Conservation (phyloP, 352 stramenopile genomes). For the Phytophthora fragariaefolia region DNA sequence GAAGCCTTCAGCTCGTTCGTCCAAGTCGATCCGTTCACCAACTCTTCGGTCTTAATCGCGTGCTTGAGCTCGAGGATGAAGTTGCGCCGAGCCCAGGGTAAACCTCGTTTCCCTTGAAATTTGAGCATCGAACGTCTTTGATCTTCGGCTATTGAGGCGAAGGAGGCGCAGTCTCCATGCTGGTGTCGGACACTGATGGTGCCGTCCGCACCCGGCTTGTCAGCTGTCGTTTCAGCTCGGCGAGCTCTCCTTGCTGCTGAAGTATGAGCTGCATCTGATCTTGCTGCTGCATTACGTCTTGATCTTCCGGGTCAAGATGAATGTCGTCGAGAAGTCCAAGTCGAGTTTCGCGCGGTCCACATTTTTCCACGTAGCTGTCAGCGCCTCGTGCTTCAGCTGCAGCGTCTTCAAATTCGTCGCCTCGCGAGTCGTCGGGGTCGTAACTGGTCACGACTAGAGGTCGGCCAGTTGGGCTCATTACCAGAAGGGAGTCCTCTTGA, state of each 20-base stretch:
- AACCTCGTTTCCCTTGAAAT: constrained; percentile 13
- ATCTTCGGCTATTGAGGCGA: constrained; percentile 4
- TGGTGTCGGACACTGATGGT: constrained; percentile 8
- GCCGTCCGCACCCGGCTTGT: neutral
- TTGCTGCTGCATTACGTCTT: constrained; percentile 2
- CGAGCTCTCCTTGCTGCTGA: constrained; percentile 2
- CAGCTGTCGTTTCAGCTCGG: neutral
- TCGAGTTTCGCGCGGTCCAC: too few species aligned
- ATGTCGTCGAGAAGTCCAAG: neutral
- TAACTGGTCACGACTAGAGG: neutral
- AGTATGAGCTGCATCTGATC: constrained; percentile 2
- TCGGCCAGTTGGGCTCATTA: neutral
- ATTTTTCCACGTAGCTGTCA: neutral
- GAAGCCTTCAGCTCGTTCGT: constrained; percentile 6
- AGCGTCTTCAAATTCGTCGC: neutral
- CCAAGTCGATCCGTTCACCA: constrained; percentile 1
- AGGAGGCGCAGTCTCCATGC: neutral
- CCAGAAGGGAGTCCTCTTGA: neutral
- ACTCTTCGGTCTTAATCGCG: neutral
- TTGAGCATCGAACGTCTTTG: constrained; percentile 4
- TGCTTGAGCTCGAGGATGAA: neutral
- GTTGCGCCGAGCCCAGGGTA: constrained; percentile 1
- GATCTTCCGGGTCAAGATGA: neutral
- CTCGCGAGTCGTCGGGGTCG: neutral
- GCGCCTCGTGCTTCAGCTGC: neutral